Percentiles rank a stretch among this genome's conserved stretches.
These are phyloP conservation scores for Colletotrichum sp. DNA, from an alignment of 2,329 filamentous ascomycete species.

Conservation along the genomic window DNA sequence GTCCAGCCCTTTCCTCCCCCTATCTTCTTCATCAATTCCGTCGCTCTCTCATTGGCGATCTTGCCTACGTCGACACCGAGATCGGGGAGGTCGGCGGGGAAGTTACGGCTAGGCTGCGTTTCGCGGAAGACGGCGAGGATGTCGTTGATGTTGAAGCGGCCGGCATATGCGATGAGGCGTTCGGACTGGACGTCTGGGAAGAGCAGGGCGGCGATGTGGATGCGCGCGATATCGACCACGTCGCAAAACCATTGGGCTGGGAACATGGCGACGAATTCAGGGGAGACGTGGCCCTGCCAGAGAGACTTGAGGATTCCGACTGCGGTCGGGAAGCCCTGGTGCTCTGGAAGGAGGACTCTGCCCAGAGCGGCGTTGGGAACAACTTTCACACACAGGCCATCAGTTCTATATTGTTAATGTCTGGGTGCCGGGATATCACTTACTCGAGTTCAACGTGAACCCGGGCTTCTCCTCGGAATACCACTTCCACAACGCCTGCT, in stretches of 20 bases:
- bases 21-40: background rate
- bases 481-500: conserved; percentile 44
- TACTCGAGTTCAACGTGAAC: conserved; percentile 31
- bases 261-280: background rate
- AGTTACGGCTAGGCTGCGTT: background rate
- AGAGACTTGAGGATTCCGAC: conserved; percentile 21
- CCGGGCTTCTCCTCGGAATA: conserved; percentile 33
- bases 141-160: conserved; percentile 1
- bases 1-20: background rate
- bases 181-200: conserved; percentile 2
- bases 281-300: conserved; percentile 23
- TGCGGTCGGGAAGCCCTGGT: conserved; percentile 28
- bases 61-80: background rate
- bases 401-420: background rate
- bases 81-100: background rate
- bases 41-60: background rate
- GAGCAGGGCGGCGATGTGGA: conserved; percentile 8
- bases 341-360: conserved; percentile 9
- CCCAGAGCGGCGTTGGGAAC: conserved; percentile 34
- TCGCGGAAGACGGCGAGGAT: background rate
- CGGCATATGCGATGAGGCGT: background rate
- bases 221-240: background rate
- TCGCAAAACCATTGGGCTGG: conserved; percentile 10
- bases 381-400: conserved; percentile 13
- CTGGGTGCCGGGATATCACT: background rate